phyloP scores from a whole-genome alignment of 106 monocot species.

The Agapanthus africanus region DNA sequence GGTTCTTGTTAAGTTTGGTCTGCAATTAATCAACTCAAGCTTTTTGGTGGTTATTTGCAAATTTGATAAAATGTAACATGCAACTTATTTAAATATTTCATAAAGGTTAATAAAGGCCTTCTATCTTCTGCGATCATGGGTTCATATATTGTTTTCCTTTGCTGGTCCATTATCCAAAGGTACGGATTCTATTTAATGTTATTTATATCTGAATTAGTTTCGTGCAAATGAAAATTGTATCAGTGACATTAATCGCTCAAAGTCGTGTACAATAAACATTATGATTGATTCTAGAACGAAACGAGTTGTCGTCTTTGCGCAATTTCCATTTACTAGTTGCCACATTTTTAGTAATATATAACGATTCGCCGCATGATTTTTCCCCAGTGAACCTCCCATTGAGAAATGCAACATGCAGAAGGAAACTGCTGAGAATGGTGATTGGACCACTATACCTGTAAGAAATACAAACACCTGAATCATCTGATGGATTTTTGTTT shows the following conservation, averaged over 20 bases:
- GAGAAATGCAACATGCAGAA: constrained; percentile 28
- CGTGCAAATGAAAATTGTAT: not conserved
- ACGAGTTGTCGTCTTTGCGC: not conserved
- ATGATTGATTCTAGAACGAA: not conserved
- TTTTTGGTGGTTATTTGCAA: not conserved
- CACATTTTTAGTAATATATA: not conserved
- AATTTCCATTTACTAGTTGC: not conserved
- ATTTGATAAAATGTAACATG: not conserved
- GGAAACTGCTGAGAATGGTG: constrained; percentile 21
- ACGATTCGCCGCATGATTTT: not conserved
- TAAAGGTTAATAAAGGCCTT: constrained; percentile 58
- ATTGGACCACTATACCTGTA: constrained; percentile 48
- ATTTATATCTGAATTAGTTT: not conserved
- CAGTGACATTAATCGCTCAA: not conserved
- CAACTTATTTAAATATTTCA: not conserved
- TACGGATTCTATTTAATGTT: constrained; percentile 7
- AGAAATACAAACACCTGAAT: constrained; percentile 14
- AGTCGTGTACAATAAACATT: not conserved
- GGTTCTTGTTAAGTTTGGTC: not conserved
- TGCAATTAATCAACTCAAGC: no score
- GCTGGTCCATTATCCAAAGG: constrained; percentile 77
- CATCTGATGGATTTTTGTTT: no score
- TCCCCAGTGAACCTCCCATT: constrained; percentile 53
- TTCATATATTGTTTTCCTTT: constrained; percentile 61
- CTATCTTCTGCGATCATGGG: constrained; percentile 72